Evolutionary conservation across 345 rosid genomes (phyloP).

Genomic region (Trapa incisa): DNA sequence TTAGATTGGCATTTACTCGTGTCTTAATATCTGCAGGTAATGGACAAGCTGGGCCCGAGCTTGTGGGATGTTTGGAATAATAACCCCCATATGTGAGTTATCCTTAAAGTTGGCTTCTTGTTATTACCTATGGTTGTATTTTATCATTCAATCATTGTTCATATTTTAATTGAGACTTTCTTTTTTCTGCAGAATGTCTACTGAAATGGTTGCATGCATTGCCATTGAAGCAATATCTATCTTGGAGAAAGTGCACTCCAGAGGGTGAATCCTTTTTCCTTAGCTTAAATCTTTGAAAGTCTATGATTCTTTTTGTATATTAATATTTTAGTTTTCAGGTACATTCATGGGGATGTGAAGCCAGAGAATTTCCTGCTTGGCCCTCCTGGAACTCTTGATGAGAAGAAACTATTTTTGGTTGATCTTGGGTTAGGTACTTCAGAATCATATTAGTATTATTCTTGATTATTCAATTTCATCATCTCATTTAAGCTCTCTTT

Average conservation of each 20-base stretch:
- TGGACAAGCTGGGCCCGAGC: slow-evolving; percentile 54
- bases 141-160: background rate
- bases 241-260: slow-evolving; percentile 37
- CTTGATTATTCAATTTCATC: background rate
- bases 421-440: slow-evolving; percentile 27
- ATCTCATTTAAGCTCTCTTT: background rate
- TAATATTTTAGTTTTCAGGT: slow-evolving; percentile 11
- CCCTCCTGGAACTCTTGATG: slow-evolving; percentile 24
- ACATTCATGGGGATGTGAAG: slow-evolving; percentile 41
- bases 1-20: background rate
- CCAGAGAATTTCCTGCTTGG: slow-evolving; percentile 41
- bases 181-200: slow-evolving; percentile 29
- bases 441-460: background rate
- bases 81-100: slow-evolving; percentile 26
- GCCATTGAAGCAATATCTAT: slow-evolving; percentile 47
- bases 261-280: slow-evolving; percentile 23
- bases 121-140: background rate
- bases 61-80: slow-evolving; percentile 48
- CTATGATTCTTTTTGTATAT: background rate
- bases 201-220: slow-evolving; percentile 52
- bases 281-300: background rate
- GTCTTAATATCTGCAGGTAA: slow-evolving; percentile 22
- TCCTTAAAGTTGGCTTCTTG: slow-evolving; percentile 4
- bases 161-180: slow-evolving; percentile 1
- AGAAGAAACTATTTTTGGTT: slow-evolving; percentile 31